Conservation (phyloP, 2,329 filamentous ascomycete genomes). For the Pyricularia sp. region DNA sequence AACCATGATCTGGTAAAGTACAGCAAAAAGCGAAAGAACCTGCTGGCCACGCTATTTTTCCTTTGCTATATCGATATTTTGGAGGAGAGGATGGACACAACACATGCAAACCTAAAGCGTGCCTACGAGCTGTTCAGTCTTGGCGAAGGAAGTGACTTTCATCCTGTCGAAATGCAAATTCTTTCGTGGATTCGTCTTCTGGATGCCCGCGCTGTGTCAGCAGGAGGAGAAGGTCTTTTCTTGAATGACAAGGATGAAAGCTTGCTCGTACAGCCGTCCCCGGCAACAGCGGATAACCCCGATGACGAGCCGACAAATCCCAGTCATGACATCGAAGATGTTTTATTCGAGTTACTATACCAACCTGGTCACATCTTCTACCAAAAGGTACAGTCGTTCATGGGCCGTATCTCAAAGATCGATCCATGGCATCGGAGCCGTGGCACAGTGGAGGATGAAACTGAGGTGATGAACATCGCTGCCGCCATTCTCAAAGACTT, state of each 20-base stretch:
- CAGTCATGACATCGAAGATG: slow-evolving; percentile 31
- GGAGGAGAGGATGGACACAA: slow-evolving; percentile 30
- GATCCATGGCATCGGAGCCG: slow-evolving; percentile 46
- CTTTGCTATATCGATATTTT: slow-evolving; percentile 43
- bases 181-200: slow-evolving; percentile 46
- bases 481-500: slow-evolving; percentile 40
- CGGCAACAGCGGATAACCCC: slow-evolving; percentile 20
- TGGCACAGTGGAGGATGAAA: slow-evolving; percentile 48
- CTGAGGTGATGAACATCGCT: slow-evolving; percentile 46
- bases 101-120: slow-evolving; percentile 38
- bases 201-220: slow-evolving; percentile 44
- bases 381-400: slow-evolving; percentile 47
- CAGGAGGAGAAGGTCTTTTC: slow-evolving; percentile 45
- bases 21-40: slow-evolving; percentile 25
- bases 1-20: slow-evolving; percentile 15
- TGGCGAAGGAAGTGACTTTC: slow-evolving; percentile 26
- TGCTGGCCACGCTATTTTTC: slow-evolving; percentile 42
- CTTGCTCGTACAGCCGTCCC: slow-evolving; percentile 33
- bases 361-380: slow-evolving; percentile 48
- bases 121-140: slow-evolving; percentile 37
- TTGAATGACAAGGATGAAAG: slow-evolving; percentile 37
- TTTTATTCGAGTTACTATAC: slow-evolving; percentile 43
- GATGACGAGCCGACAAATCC: slow-evolving; percentile 19
- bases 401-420: slow-evolving; percentile 46
- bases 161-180: slow-evolving; percentile 33